Evolutionary conservation across 495 filamentous ascomycete species (phyloP), one percentile per base, ranked within the genome.

Genomic region (Neurospora sp.): DNA sequence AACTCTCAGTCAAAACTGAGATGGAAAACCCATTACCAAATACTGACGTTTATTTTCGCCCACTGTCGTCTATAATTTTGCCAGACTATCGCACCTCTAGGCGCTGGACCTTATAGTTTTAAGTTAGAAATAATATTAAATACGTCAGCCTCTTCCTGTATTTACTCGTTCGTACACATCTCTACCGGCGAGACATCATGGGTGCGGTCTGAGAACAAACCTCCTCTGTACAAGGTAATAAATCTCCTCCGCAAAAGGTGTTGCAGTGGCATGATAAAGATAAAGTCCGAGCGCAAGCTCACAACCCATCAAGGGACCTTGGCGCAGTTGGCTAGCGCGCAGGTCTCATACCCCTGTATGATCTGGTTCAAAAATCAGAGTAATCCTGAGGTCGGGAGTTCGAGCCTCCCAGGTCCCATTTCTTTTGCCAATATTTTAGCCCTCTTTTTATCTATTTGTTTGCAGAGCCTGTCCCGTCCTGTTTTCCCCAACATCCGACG

Each of bases 351-450:
- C 12, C 11, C 54, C 23, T 16, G 69, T 39, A 73, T 75, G 74
- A 75, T 75, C 72, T 75, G 72, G 37, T 75, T 69, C 37, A 31
- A 75, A 72, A 73, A 35, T 71, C 66, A 74, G 74, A 73, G 74
- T 40, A 62, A 75, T 75, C 74, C 72, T 71, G 71, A 75, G 74
- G 72, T 75, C 74, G 74, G 73, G 74, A 75, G 74, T 75, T 75
- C 74, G 74, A 75, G 69, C 74, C 74, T 75, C 74, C 73, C 74
- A 73, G 35, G 74, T 75, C 46, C 41, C 74, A 75, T 71, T 62
- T 23, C 10, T 71, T 75, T 75, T 75, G 54, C 27, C 27, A 18
- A 66, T 35, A 18, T 66, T 62, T 35, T 59, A 2, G 5, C 9
- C 8, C 8, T 14, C n/a, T 5, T 23, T 54, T 23, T 62, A 1